phyloP scores from a whole-genome alignment of 495 filamentous ascomycete genomes.

The Neurospora africana region DNA sequence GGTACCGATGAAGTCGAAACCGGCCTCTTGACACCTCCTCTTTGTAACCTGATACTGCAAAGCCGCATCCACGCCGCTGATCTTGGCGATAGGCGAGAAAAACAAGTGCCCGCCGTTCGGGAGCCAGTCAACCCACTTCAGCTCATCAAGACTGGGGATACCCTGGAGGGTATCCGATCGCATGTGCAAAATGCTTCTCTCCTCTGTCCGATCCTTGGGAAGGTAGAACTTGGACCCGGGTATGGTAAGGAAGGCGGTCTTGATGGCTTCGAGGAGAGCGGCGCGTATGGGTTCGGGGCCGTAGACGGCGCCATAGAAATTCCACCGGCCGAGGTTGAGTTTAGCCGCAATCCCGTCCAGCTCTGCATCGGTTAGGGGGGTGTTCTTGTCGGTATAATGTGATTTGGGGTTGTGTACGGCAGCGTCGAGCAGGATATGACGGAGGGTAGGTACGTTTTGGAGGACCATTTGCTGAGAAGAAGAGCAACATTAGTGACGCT shows the following conservation, averaged over 20 bases:
- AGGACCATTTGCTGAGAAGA: constrained; percentile 38
- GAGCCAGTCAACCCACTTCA: constrained; percentile 46
- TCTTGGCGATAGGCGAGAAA: constrained; percentile 47
- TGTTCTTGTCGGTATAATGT: neutral
- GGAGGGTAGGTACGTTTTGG: constrained; percentile 42
- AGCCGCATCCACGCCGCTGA: constrained; percentile 39
- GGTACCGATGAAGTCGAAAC: constrained; percentile 42
- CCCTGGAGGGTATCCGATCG: constrained; percentile 23
- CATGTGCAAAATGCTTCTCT: constrained; percentile 23
- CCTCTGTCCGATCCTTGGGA: constrained; percentile 22
- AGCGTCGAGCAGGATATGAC: constrained; percentile 27
- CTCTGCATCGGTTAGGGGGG: neutral
- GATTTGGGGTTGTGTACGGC: neutral
- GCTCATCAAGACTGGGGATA: constrained; percentile 38
- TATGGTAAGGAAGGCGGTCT: constrained; percentile 34
- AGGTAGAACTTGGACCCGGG: constrained; percentile 35
- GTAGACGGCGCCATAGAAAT: constrained; percentile 47
- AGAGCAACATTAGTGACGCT: constrained; percentile 40
- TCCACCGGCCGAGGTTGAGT: constrained; percentile 25
- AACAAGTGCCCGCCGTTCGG: constrained; percentile 47
- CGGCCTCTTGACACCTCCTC: constrained; percentile 26
- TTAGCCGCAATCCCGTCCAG: constrained; percentile 15
- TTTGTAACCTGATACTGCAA: constrained; percentile 34
- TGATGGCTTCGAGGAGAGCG: constrained; percentile 34
- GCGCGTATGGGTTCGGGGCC: constrained; percentile 34